Conservation (phyloP, 306 rosid genomes). For the Cicer yamashitae region DNA sequence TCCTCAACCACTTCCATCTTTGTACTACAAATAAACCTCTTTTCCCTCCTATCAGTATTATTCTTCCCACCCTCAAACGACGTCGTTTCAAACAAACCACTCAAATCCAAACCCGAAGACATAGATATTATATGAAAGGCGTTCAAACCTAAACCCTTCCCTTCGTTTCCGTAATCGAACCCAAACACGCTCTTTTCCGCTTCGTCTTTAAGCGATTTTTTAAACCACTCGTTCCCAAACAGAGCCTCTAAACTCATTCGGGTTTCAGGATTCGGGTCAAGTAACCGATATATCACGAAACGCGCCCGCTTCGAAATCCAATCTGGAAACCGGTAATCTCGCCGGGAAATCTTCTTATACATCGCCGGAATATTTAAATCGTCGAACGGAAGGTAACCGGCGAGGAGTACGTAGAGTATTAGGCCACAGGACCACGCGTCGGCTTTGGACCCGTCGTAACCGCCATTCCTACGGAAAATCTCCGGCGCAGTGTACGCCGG, state of each 20-base stretch:
- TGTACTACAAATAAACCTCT: conserved; percentile 58
- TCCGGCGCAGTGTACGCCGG: conserved; percentile 93
- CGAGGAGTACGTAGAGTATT: conserved; percentile 65
- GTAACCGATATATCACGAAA: conserved; percentile 55
- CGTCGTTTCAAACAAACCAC: conserved; percentile 69
- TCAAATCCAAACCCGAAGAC: conserved; percentile 77
- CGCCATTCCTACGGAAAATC: conserved; percentile 56
- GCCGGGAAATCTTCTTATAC: conserved; percentile 58
- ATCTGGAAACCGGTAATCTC: conserved; percentile 62
- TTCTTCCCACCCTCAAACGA: conserved; percentile 19
- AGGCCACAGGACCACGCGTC: conserved; percentile 95
- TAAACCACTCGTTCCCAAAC: conserved; percentile 63
- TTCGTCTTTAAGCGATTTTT: conserved; percentile 47
- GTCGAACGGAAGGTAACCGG: conserved; percentile 71
- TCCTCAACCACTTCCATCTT: conserved; percentile 54
- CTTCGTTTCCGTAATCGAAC: conserved; percentile 3
- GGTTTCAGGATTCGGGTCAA: conserved; percentile 73
- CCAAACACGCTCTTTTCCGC: conserved; percentile 40
- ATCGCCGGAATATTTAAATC: conserved; percentile 65
- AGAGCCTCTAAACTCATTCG: conserved; percentile 61
- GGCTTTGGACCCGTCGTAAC: conserved; percentile 81
- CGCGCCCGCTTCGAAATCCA: conserved; percentile 61
- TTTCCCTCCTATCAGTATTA: conserved; percentile 43
- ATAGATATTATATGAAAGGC: conserved; percentile 85
- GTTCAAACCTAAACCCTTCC: conserved; percentile 44